A percentile compares a stretch with the other conserved stretches of the same genome.
Conservation (phyloP, 805 yeast species). For the Pichia membranifaciens region DNA sequence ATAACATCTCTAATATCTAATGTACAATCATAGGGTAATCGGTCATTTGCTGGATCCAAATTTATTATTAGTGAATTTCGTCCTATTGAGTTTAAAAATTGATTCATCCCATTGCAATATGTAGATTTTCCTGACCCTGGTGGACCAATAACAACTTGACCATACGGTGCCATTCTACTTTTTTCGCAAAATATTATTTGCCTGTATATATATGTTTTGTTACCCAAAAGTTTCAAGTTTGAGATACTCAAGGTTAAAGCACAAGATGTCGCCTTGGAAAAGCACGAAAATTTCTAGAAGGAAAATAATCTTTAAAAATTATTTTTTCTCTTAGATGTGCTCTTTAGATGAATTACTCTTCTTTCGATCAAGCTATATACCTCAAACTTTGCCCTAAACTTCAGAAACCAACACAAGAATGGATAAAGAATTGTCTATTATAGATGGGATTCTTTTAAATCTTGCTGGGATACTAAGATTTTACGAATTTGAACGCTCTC, state of each 20-base stretch:
- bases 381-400: too few relatives aligned
- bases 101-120: constrained; percentile 86
- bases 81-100: constrained; percentile 91
- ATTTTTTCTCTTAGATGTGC: too few relatives aligned
- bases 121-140: constrained; percentile 98
- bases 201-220: too few relatives aligned
- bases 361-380: too few relatives aligned
- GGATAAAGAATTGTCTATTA: constrained; percentile 22
- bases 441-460: constrained; percentile 25
- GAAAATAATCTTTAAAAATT: too few relatives aligned
- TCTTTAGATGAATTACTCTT: too few relatives aligned
- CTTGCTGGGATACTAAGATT: constrained; percentile 23
- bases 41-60: constrained; percentile 76
- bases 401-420: constrained; percentile 11
- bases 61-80: constrained; percentile 79
- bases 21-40: constrained; percentile 47
- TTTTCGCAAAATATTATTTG: too few relatives aligned
- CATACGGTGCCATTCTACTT: constrained; percentile 61
- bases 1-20: constrained; percentile 53
- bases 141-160: constrained; percentile 93
- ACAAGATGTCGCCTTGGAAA: too few relatives aligned
- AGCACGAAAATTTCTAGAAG: too few relatives aligned
- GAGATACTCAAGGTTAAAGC: too few relatives aligned
- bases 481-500: constrained; percentile 24
- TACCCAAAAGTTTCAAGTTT: too few relatives aligned